These are phyloP conservation scores for Pestalotiopsis sp. DNA, from an alignment of 2,329 filamentous ascomycete species.

Conservation along the genomic window DNA sequence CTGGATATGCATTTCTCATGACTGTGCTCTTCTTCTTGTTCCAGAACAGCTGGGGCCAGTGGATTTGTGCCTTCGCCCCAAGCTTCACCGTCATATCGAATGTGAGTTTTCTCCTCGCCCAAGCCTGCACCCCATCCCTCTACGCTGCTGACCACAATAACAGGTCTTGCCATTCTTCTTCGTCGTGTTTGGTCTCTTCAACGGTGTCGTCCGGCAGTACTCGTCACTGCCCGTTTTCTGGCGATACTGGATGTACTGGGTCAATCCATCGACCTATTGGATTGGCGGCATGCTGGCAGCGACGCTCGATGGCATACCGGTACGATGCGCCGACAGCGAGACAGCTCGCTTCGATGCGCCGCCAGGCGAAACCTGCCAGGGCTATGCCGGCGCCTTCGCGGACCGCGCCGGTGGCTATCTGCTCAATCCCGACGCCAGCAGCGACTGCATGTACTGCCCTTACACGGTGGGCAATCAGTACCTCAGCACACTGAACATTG, in stretches of 20 bases:
- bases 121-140: neutral
- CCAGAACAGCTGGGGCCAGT: constrained; percentile 77
- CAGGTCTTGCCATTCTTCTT: constrained; percentile 77
- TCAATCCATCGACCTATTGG: constrained; percentile 73
- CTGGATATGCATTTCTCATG: constrained; percentile 81
- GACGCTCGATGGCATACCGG: constrained; percentile 54
- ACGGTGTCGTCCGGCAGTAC: constrained; percentile 76
- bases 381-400: constrained; percentile 67
- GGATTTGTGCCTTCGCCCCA: constrained; percentile 82
- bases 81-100: constrained; percentile 80
- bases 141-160: neutral
- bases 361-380: constrained; percentile 62
- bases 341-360: constrained; percentile 60
- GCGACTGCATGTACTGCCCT: constrained; percentile 71
- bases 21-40: constrained; percentile 78
- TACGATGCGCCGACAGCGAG: constrained; percentile 49
- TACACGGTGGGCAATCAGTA: constrained; percentile 64
- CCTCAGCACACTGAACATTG: constrained; percentile 56
- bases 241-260: constrained; percentile 72
- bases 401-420: constrained; percentile 60
- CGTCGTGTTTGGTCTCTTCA: constrained; percentile 76
- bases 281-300: constrained; percentile 71
- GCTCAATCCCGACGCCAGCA: constrained; percentile 59
- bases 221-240: constrained; percentile 68
- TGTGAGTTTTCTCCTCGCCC: constrained; percentile 32